Conservation (phyloP, 192 early-diverging fungal genomes). For the Umbelopsis ramanniana region DNA sequence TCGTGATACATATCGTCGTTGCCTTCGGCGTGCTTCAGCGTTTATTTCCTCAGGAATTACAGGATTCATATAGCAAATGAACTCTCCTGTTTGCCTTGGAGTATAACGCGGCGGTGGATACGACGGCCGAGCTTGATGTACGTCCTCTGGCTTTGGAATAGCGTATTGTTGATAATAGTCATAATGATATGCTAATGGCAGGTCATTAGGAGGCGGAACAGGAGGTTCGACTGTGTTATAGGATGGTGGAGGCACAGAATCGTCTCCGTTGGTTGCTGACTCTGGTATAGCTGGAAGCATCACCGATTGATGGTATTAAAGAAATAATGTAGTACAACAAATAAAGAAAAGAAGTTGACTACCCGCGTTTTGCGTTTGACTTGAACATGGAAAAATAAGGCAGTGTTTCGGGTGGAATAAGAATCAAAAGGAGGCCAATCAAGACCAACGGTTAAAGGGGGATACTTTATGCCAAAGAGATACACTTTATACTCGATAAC, state of each 20-base stretch:
- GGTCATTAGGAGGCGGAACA: background rate
- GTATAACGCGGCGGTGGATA: constrained; percentile 16
- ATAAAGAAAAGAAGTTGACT: background rate
- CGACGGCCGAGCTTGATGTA: background rate
- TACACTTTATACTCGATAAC: background rate
- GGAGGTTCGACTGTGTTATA: background rate
- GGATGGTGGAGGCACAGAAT: background rate
- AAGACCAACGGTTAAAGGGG: too few species aligned
- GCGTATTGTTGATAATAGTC: constrained; percentile 5
- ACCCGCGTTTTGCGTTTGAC: background rate
- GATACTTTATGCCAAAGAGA: too few species aligned
- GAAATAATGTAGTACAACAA: background rate
- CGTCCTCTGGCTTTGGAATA: background rate
- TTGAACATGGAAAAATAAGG: constrained; percentile 11
- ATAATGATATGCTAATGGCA: constrained; percentile 17
- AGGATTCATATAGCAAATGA: constrained; percentile 9
- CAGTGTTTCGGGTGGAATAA: constrained; percentile 5
- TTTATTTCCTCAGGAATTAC: background rate
- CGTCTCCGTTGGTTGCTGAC: background rate
- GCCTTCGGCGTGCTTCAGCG: background rate
- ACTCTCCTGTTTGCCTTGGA: constrained; percentile 3
- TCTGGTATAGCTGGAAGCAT: background rate
- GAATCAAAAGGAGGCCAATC: background rate
- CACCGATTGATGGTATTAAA: background rate
- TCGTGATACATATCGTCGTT: background rate